These are phyloP conservation scores for Pythium guiyangense DNA, from an alignment of 352 stramenopile genomes.

Conservation along the genomic window DNA sequence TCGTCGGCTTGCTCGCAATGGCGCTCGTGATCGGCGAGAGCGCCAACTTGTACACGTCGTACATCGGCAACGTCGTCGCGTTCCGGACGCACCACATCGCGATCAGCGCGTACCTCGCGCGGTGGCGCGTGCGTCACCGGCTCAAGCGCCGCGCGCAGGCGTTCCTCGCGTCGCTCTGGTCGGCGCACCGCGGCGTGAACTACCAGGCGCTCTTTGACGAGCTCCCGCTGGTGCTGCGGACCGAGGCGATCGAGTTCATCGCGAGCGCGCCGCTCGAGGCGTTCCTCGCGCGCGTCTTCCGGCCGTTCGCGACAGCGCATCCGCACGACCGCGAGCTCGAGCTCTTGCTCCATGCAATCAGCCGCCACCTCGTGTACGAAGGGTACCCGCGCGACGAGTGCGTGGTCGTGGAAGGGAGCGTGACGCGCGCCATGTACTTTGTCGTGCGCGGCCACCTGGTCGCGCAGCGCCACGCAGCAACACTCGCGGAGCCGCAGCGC, in stretches of 20 bases:
- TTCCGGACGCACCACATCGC: slow-evolving; percentile 61
- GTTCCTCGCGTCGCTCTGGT: slow-evolving; percentile 53
- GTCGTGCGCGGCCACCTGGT: slow-evolving; percentile 43
- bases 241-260: slow-evolving; percentile 28
- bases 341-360: slow-evolving; percentile 15
- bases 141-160: slow-evolving; percentile 37
- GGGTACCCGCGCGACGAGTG: slow-evolving; percentile 42
- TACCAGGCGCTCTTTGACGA: slow-evolving; percentile 46
- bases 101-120: slow-evolving; percentile 35
- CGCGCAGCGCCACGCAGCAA: slow-evolving; percentile 6
- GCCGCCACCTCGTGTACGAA: slow-evolving; percentile 36
- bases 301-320: slow-evolving; percentile 12
- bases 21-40: slow-evolving; percentile 67
- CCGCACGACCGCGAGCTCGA: slow-evolving; percentile 17
- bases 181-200: slow-evolving; percentile 39
- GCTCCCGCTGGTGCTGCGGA: slow-evolving; percentile 34
- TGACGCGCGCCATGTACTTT: slow-evolving; percentile 49
- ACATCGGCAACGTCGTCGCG: slow-evolving; percentile 47
- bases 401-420: slow-evolving; percentile 40
- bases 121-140: slow-evolving; percentile 27
- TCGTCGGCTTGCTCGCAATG: slow-evolving; percentile 46
- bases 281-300: slow-evolving; percentile 30
- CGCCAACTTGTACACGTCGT: slow-evolving; percentile 62
- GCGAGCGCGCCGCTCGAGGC: slow-evolving; percentile 25
- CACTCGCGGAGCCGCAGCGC: too few species aligned